Percentiles rank a stretch among this genome's conserved stretches.
These are phyloP conservation scores for Astrocystis sublimbata DNA, from an alignment of 495 filamentous ascomycete genomes.

Conservation along the genomic window DNA sequence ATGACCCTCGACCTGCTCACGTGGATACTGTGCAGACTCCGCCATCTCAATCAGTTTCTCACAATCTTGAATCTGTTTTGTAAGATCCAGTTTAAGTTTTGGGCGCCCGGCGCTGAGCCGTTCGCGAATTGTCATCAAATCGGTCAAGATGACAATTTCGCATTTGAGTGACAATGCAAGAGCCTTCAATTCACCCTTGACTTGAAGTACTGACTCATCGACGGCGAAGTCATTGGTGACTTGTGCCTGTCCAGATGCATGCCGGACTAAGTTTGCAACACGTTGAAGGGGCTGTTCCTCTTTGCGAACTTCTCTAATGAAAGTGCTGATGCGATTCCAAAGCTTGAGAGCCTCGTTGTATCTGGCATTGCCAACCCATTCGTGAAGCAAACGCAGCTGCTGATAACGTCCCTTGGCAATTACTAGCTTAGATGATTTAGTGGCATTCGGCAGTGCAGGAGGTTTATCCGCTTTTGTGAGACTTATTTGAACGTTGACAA, in stretches of 20 bases:
- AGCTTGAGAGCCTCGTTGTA: background rate
- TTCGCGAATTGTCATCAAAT: background rate
- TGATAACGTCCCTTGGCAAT: background rate
- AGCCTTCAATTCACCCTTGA: background rate
- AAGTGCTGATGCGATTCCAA: background rate
- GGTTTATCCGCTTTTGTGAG: too few species aligned
- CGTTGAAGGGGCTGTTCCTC: background rate
- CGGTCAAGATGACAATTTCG: background rate
- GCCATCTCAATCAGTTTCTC: background rate
- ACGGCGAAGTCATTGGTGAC: background rate
- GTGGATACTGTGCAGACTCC: background rate
- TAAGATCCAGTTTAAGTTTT: background rate
- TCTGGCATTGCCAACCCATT: background rate
- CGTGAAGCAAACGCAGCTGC: background rate
- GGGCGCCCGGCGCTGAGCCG: background rate
- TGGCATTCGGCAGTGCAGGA: background rate
- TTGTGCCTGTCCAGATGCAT: background rate
- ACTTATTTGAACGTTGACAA: background rate
- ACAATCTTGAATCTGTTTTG: background rate
- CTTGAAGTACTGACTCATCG: background rate
- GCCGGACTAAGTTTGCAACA: background rate
- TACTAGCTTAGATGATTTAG: background rate
- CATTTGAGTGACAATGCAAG: background rate
- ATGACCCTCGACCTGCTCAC: background rate
- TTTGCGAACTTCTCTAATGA: background rate